phyloP scores from a whole-genome alignment of 257 asterid species.

The Primulina eburnea region DNA sequence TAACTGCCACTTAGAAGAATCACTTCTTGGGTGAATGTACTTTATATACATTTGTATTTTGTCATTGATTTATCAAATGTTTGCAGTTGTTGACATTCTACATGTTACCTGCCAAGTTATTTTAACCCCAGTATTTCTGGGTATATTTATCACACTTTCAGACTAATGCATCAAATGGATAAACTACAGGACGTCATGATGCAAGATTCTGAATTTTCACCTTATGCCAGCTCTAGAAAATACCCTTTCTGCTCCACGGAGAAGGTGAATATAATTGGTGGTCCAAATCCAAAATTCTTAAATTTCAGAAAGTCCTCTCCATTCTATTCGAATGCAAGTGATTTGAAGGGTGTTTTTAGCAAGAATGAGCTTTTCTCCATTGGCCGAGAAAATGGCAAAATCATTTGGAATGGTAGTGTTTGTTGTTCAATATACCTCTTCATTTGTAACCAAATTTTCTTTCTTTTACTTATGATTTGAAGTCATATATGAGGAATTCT shows the following conservation, averaged over 20 bases:
- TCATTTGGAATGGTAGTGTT: conserved; percentile 44
- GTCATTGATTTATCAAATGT: conserved; percentile 6
- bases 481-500: conserved; percentile 14
- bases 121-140: conserved; percentile 11
- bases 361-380: conserved; percentile 36
- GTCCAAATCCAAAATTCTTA: conserved; percentile 29
- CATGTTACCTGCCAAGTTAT: conserved; percentile 15
- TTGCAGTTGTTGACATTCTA: conserved; percentile 16
- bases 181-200: conserved; percentile 39
- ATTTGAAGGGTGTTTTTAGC: conserved; percentile 28
- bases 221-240: conserved; percentile 30
- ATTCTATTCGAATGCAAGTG: conserved; percentile 26
- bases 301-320: conserved; percentile 34
- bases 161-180: conserved; percentile 17
- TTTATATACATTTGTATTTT: conserved; percentile 11
- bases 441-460: conserved; percentile 9
- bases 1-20: conserved; percentile 17
- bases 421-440: conserved; percentile 17
- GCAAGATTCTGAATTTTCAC: conserved; percentile 42
- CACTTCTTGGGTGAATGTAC: neutral
- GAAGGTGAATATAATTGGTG: conserved; percentile 25
- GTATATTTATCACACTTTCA: conserved; percentile 15
- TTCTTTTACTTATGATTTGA: conserved; percentile 12
- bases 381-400: conserved; percentile 29
- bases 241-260: conserved; percentile 40